These are phyloP conservation scores for Penicillium glabrum DNA, from an alignment of 2,329 filamentous ascomycete genomes.

Conservation along the genomic window DNA sequence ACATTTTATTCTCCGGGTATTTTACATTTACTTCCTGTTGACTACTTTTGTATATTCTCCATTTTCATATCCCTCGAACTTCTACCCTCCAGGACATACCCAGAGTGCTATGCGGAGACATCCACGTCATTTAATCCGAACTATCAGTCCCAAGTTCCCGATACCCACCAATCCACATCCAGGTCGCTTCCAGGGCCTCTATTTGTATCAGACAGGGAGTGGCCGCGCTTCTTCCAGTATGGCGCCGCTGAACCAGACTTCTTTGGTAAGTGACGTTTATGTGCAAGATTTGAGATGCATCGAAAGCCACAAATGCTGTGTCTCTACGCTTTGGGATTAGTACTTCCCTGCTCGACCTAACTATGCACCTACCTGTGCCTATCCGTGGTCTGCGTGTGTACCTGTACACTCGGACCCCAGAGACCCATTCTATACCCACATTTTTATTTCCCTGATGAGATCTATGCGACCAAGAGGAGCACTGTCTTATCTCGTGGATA, in stretches of 20 bases:
- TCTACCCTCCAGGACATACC: not conserved
- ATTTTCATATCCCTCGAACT: not conserved
- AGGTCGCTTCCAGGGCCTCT: not conserved
- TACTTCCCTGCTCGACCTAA: not conserved
- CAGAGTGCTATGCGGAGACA: not conserved
- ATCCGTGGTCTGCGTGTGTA: not conserved
- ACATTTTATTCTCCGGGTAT: not conserved
- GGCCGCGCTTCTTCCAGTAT: not conserved
- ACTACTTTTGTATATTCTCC: not conserved
- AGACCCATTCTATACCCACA: not conserved
- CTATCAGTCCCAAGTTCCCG: not conserved
- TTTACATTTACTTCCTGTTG: not conserved
- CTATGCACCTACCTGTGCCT: not conserved
- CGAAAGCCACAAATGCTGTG: not conserved
- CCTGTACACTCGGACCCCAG: not conserved
- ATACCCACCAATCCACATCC: not conserved
- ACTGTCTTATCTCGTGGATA: not conserved
- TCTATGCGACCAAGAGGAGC: not conserved
- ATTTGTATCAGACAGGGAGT: not conserved
- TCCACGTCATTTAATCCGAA: not conserved
- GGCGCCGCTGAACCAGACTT: conserved; percentile 1
- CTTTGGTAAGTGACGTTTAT: not conserved
- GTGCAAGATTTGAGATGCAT: not conserved
- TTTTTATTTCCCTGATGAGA: not conserved
- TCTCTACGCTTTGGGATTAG: not conserved